Base-by-base conservation (phyloP, 345 rosid species). In the Citrus sp. region DNA sequence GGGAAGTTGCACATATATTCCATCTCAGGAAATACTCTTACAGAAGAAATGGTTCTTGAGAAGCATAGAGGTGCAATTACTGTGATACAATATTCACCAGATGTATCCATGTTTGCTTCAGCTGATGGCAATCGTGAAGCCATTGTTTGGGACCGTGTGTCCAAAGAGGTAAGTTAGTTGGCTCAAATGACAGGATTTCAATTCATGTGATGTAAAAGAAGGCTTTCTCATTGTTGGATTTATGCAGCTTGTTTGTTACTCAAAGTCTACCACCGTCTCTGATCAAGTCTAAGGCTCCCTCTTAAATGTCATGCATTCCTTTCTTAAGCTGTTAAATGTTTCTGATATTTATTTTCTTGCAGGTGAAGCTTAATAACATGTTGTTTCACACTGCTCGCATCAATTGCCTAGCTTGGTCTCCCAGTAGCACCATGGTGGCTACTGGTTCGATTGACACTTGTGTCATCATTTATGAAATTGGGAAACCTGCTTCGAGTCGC, bases 301-400 rank as follows among this genome's bases (percentile, higher is more conserved):
- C 6, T 54, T 73, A 7, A 60, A 58, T 37, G 34, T 6, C 46
- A 64, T 72, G 54, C 21, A 28, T 37, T n/a, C 14, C 54, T 58
- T 74, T 27, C 16, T 62, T 42, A 1, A 27, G 3, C 40, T 60
- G 27, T 28, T 42, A 18, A 38, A 18, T 9, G 13, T 27, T 75
- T 25, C 42, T 10, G 8, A 24, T 0, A 37, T 70, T 75, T 28
- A 6, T 58, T 58, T 58, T 70, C 62, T 82, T 81, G 76, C 81
- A 90, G 97, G 92, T 91, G 82, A 91, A 88, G 85, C 90, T 92
- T 59, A 89, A 92, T 78, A 91, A 89, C 85, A 91, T 92, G 94
- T 38, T 90, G 75, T 92, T 83, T 86, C 94, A 92, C 80, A 86
- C 89, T 42, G 94, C 94, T 77, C 90, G 94, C 61, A 87, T 89